A percentile compares a stretch with the other conserved stretches of the same genome.
These are phyloP conservation scores for Neurospora tetrasperma DNA, from an alignment of 495 filamentous ascomycete genomes.

Conservation along the genomic window DNA sequence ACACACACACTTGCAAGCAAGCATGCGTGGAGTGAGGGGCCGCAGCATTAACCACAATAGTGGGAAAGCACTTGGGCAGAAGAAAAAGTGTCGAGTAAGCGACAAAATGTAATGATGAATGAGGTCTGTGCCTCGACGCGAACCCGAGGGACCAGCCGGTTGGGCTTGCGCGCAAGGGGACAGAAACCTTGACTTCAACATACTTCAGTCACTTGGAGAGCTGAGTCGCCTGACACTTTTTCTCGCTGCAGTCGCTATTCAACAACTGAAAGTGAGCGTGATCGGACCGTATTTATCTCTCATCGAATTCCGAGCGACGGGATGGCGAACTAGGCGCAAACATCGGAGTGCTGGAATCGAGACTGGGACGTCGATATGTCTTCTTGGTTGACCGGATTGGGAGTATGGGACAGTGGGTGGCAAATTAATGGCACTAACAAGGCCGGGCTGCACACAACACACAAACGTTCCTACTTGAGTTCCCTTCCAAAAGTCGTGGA, in stretches of 20 bases:
- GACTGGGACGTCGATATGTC: background rate
- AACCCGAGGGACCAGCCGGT: background rate
- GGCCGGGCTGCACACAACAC: background rate
- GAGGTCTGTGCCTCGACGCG: background rate
- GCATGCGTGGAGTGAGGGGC: background rate
- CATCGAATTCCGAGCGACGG: background rate
- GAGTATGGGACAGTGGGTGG: background rate
- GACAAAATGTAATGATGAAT: background rate
- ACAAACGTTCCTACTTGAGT: background rate
- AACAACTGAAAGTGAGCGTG: background rate
- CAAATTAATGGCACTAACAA: background rate
- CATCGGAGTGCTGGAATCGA: background rate
- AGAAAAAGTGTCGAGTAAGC: background rate
- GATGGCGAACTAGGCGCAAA: constrained; percentile 1
- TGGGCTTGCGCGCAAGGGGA: background rate
- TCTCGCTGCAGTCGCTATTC: background rate
- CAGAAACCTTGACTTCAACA: background rate
- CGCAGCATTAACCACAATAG: constrained; percentile 7
- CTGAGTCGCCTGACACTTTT: background rate
- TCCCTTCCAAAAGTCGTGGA: background rate
- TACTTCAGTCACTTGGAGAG: background rate
- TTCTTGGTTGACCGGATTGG: constrained; percentile 1
- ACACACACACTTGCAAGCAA: background rate
- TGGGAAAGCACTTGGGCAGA: constrained; percentile 1
- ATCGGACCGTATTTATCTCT: background rate